Conservation (phyloP, 2,329 filamentous ascomycete genomes). For the Diatrype stigma region DNA sequence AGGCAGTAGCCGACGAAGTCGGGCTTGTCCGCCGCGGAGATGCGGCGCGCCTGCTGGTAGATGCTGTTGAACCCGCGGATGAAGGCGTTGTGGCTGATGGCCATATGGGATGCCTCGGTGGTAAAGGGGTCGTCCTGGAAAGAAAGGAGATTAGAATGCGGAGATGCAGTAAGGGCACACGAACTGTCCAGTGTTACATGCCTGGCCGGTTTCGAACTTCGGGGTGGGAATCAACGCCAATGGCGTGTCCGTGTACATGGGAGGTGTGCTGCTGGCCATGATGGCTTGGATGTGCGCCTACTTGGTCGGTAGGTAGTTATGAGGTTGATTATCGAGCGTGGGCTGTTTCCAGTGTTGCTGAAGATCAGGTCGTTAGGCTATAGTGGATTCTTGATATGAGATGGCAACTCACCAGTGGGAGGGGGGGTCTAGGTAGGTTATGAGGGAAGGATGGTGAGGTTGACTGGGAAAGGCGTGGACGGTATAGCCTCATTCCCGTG, state of each 20-base stretch:
- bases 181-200: slow-evolving; percentile 26
- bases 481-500: too few species aligned
- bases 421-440: too few species aligned
- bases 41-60: slow-evolving; percentile 16
- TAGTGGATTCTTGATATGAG: too few species aligned
- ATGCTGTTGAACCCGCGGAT: slow-evolving; percentile 21
- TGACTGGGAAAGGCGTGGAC: too few species aligned
- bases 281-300: too few species aligned
- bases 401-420: too few species aligned
- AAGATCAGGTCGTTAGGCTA: too few species aligned
- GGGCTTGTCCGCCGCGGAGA: slow-evolving; percentile 9
- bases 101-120: slow-evolving; percentile 18
- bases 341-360: too few species aligned
- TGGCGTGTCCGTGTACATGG: slow-evolving; percentile 14
- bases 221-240: slow-evolving; percentile 12
- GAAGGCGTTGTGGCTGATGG: slow-evolving; percentile 19
- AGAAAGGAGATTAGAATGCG: slow-evolving; percentile 3
- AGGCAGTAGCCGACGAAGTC: slow-evolving; percentile 18
- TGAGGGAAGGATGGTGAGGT: too few species aligned
- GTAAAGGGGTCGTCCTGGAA: slow-evolving; percentile 16
- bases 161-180: background rate
- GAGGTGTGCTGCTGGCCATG: slow-evolving; percentile 6
- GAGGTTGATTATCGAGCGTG: too few species aligned
- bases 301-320: too few species aligned
- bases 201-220: slow-evolving; percentile 32